These are phyloP conservation scores for Phaeophleospora eucalypticola DNA, from an alignment of 2,329 filamentous ascomycete genomes.

Conservation along the genomic window DNA sequence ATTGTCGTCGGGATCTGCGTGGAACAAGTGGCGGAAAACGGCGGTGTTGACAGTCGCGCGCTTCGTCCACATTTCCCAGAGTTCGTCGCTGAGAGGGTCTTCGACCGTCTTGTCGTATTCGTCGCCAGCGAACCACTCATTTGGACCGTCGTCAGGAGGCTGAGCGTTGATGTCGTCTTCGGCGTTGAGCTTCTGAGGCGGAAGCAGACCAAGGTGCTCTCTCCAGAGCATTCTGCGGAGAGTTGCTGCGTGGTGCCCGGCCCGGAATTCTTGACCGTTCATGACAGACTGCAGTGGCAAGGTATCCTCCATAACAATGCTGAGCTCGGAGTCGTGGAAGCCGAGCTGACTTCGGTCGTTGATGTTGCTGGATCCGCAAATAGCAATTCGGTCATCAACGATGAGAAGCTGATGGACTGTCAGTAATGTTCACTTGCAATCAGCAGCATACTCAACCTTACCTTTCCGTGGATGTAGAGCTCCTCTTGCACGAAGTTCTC, in stretches of 20 bases:
- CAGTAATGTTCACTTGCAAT: conserved; percentile 5
- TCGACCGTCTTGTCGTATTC: conserved; percentile 56
- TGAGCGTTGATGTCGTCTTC: conserved; percentile 69
- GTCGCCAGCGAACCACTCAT: conserved; percentile 69
- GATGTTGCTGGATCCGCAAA: conserved; percentile 67
- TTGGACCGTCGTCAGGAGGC: conserved; percentile 65
- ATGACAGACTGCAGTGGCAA: conserved; percentile 67
- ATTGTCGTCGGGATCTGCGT: conserved; percentile 82
- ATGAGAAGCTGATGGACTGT: conserved; percentile 54
- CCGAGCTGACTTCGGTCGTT: conserved; percentile 89
- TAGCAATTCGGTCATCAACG: conserved; percentile 76
- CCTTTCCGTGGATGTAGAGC: conserved; percentile 89
- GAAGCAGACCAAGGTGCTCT: conserved; percentile 81
- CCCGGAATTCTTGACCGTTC: conserved; percentile 72
- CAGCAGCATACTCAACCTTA: conserved; percentile 36
- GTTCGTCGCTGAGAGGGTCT: conserved; percentile 55
- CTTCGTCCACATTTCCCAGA: conserved; percentile 63
- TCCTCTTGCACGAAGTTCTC: conserved; percentile 93
- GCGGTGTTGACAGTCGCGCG: conserved; percentile 68
- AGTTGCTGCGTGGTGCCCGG: conserved; percentile 76
- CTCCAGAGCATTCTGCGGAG: conserved; percentile 81
- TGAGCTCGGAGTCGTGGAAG: conserved; percentile 84
- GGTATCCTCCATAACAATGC: conserved; percentile 83
- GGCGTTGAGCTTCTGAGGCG: conserved; percentile 65
- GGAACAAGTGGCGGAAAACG: conserved; percentile 75